Evolutionary conservation across 305 asterid species (phyloP).

Genomic region (Fraxinus platypoda): DNA sequence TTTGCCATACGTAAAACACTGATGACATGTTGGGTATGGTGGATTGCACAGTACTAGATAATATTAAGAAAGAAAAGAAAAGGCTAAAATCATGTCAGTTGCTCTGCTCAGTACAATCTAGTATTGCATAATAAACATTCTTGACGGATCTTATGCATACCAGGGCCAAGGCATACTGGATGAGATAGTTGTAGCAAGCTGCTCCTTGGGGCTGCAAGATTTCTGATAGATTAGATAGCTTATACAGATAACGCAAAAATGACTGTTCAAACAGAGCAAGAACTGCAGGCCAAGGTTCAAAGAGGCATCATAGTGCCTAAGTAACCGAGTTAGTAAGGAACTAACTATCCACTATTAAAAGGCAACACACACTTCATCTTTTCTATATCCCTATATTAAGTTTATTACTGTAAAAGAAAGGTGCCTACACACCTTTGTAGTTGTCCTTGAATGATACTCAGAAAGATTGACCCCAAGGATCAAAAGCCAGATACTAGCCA

Average conservation of each 20-base stretch:
- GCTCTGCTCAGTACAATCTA: background rate
- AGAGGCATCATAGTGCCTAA: background rate
- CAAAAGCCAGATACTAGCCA: background rate
- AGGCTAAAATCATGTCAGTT: background rate
- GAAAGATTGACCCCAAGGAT: background rate
- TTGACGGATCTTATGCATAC: constrained; percentile 32
- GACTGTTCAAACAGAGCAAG: background rate
- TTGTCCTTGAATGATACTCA: background rate
- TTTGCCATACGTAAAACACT: background rate
- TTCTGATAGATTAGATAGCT: constrained; percentile 8
- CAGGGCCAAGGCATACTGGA: constrained; percentile 84
- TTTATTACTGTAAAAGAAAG: background rate
- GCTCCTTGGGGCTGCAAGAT: constrained; percentile 82
- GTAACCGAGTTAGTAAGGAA: background rate
- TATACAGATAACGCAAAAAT: background rate
- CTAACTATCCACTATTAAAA: background rate
- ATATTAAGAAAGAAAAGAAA: background rate
- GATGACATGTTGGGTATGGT: background rate
- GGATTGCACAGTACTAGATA: background rate
- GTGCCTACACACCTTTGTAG: background rate
- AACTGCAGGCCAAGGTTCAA: background rate
- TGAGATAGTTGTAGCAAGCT: constrained; percentile 67
- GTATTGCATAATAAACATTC: background rate
- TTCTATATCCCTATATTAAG: background rate
- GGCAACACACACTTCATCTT: background rate